Evolutionary conservation across 1,139 yeast species (phyloP).

Genomic region (Trichomonascaceae sp.): DNA sequence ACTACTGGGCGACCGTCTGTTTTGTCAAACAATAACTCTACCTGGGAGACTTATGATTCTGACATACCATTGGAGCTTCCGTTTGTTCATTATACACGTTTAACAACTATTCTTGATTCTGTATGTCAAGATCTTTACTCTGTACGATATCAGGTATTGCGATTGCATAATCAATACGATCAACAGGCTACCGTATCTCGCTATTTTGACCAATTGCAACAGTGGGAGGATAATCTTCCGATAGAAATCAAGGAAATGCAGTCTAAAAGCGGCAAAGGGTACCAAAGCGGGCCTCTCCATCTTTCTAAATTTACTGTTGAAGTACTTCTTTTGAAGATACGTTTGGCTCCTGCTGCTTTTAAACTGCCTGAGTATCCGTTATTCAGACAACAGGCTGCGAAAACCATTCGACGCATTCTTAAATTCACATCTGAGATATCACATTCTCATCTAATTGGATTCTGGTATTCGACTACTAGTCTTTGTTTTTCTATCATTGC

Average conservation of each 20-base stretch:
- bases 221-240: slow-evolving; percentile 30
- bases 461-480: slow-evolving; percentile 33
- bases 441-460: slow-evolving; percentile 34
- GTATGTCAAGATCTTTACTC: slow-evolving; percentile 27
- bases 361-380: slow-evolving; percentile 18
- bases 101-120: slow-evolving; percentile 29
- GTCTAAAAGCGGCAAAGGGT: slow-evolving; percentile 26
- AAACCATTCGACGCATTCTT: slow-evolving; percentile 29
- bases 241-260: slow-evolving; percentile 27
- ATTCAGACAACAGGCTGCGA: slow-evolving; percentile 28
- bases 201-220: slow-evolving; percentile 21
- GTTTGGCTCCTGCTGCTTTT: slow-evolving; percentile 23
- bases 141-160: slow-evolving; percentile 19
- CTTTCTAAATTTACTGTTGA: slow-evolving; percentile 32
- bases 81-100: slow-evolving; percentile 29
- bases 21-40: slow-evolving; percentile 21
- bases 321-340: slow-evolving; percentile 27
- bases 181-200: slow-evolving; percentile 21
- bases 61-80: slow-evolving; percentile 29
- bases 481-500: slow-evolving; percentile 32
- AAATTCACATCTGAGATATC: slow-evolving; percentile 32
- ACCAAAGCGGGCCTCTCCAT: slow-evolving; percentile 32
- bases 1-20: slow-evolving; percentile 32
- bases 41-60: slow-evolving; percentile 25
- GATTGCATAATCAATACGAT: slow-evolving; percentile 18